A percentile compares a stretch with the other conserved stretches of the same genome.
These are phyloP conservation scores for Acanthamoeba healyi DNA, from an alignment of 208 protist species.

Conservation along the genomic window DNA sequence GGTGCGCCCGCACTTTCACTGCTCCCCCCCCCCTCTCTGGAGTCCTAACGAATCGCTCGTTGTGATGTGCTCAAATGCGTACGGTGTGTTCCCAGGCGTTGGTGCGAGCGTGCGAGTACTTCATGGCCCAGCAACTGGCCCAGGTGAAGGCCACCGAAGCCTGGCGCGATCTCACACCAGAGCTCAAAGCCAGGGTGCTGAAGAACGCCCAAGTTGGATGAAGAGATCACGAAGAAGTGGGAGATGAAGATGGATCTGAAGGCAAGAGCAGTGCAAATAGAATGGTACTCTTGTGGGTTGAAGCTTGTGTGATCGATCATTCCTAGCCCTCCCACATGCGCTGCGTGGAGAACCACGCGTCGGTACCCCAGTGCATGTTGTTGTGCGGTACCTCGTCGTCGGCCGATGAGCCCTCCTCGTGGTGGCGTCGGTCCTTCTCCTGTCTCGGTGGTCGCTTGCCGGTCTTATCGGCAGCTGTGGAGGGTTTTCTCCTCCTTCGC, in stretches of 20 bases:
- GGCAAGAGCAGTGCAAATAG: too few relatives aligned
- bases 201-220: too few relatives aligned
- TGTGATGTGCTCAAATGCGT: background rate
- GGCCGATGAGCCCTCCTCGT: background rate
- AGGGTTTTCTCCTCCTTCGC: background rate
- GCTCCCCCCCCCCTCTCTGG: background rate
- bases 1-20: too few relatives aligned
- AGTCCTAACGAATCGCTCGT: too few relatives aligned
- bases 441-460: background rate
- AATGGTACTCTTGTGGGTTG: too few relatives aligned
- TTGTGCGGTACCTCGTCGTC: background rate
- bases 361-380: slow-evolving; percentile 74
- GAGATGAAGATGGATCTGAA: background rate
- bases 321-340: slow-evolving; percentile 54
- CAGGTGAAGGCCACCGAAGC: slow-evolving; percentile 49
- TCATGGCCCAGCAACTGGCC: slow-evolving; percentile 5
- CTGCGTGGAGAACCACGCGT: slow-evolving; percentile 70
- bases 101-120: slow-evolving; percentile 30
- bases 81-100: background rate
- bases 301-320: too few relatives aligned
- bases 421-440: background rate
- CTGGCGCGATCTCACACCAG: background rate
- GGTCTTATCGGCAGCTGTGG: too few relatives aligned
- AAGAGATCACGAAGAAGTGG: background rate
- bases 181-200: background rate